phyloP scores from a whole-genome alignment of 2,329 filamentous ascomycete genomes.

The Cordyceps militaris region DNA sequence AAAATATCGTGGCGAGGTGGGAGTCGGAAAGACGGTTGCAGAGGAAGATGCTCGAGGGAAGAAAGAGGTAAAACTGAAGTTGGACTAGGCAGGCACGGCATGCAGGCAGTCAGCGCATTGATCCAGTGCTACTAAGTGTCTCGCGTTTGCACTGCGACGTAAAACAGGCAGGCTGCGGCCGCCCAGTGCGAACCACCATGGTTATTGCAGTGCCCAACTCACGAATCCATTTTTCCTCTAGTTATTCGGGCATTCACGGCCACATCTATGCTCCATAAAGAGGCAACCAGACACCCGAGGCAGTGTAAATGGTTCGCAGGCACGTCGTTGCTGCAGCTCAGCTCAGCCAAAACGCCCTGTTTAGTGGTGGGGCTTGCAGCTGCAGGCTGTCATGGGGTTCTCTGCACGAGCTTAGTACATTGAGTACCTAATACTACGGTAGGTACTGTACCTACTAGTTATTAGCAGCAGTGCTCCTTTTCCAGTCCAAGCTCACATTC shows the following conservation, averaged over 20 bases:
- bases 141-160: not conserved
- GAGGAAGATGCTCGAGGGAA: not conserved
- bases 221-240: not conserved
- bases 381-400: not conserved
- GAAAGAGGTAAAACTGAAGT: not conserved
- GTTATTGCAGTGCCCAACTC: not conserved
- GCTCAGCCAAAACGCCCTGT: not conserved
- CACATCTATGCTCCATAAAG: not conserved
- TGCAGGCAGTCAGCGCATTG: not conserved
- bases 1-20: not conserved
- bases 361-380: constrained; percentile 2
- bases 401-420: too few relatives aligned
- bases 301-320: constrained; percentile 1
- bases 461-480: too few relatives aligned
- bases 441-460: too few relatives aligned
- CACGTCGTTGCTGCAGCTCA: not conserved
- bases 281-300: not conserved
- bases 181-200: not conserved
- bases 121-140: not conserved
- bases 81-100: not conserved
- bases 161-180: not conserved
- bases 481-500: too few relatives aligned
- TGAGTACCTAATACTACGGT: too few relatives aligned
- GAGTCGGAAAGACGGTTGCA: not conserved
- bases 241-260: not conserved